Evolutionary conservation across 208 protist species (phyloP).

Genomic region (Zelonia costaricensis): DNA sequence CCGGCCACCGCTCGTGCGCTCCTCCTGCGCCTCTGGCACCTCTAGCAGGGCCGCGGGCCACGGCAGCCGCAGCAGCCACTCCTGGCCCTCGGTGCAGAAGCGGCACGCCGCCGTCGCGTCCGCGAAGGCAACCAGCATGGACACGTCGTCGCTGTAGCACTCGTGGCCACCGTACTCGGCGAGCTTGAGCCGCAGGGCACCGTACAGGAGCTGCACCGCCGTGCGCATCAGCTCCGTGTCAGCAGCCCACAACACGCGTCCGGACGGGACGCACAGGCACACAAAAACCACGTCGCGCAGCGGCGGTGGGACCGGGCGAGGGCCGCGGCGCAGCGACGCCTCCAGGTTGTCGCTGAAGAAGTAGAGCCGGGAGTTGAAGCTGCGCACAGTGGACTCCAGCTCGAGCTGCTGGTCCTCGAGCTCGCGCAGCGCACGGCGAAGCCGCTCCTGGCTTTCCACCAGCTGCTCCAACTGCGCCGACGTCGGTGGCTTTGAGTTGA

Average conservation of each 20-base stretch:
- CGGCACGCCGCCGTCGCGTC: conserved; percentile 76
- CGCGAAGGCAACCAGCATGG: conserved; percentile 80
- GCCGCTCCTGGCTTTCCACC: conserved; percentile 59
- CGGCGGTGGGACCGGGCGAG: conserved; percentile 42
- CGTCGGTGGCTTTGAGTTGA: neutral
- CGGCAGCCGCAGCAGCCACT: conserved; percentile 74
- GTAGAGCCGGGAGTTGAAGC: conserved; percentile 54
- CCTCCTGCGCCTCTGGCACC: conserved; percentile 36
- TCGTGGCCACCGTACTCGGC: conserved; percentile 81
- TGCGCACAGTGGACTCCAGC: conserved; percentile 35
- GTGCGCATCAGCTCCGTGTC: conserved; percentile 60
- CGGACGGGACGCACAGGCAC: conserved; percentile 58
- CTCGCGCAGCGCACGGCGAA: conserved; percentile 63
- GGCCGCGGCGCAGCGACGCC: conserved; percentile 37
- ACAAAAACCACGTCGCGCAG: conserved; percentile 73
- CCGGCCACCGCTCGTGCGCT: conserved; percentile 15
- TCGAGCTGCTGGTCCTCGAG: conserved; percentile 51
- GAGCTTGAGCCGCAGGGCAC: conserved; percentile 78
- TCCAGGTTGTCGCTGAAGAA: conserved; percentile 88
- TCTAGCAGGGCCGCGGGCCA: conserved; percentile 71
- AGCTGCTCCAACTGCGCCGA: conserved; percentile 28
- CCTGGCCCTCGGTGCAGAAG: conserved; percentile 75
- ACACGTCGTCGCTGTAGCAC: conserved; percentile 81
- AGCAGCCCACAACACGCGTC: conserved; percentile 59
- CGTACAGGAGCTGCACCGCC: conserved; percentile 61